These are phyloP conservation scores for Penicillium freii DNA, from an alignment of 2,329 filamentous ascomycete species.

Conservation along the genomic window DNA sequence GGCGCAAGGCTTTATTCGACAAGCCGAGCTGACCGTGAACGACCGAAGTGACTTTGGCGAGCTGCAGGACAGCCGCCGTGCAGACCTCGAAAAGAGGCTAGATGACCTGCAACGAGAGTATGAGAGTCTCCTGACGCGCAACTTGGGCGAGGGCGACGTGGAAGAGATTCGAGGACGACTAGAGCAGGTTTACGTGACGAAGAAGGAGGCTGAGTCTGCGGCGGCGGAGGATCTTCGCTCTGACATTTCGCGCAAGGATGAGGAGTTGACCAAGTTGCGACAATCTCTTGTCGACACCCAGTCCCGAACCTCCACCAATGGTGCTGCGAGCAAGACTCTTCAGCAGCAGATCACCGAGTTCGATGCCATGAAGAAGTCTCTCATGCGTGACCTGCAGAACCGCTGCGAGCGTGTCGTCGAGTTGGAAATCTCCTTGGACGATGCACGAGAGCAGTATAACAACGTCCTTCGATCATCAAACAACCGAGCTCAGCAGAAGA, in stretches of 20 bases:
- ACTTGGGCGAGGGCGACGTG: constrained; percentile 73
- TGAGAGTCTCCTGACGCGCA: constrained; percentile 75
- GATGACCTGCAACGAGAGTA: constrained; percentile 76
- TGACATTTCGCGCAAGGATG: constrained; percentile 71
- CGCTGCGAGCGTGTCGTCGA: constrained; percentile 97
- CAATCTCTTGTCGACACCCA: constrained; percentile 72
- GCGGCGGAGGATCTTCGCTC: constrained; percentile 73
- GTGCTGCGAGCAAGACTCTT: constrained; percentile 69
- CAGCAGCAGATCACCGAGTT: constrained; percentile 99
- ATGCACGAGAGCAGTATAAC: constrained; percentile 98
- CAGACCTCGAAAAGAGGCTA: constrained; percentile 75
- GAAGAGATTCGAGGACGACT: constrained; percentile 81
- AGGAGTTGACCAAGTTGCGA: constrained; percentile 80
- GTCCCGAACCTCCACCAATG: constrained; percentile 56
- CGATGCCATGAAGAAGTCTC: constrained; percentile 98
- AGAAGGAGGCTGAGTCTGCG: constrained; percentile 69
- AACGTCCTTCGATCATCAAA: constrained; percentile 95
- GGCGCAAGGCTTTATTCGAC: constrained; percentile 86
- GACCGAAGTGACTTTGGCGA: constrained; percentile 63
- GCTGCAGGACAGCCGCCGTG: constrained; percentile 63
- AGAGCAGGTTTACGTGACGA: constrained; percentile 71
- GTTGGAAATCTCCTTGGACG: constrained; percentile 94
- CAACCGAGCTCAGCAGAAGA: constrained; percentile 98
- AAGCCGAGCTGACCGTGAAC: constrained; percentile 83
- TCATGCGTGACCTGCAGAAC: constrained; percentile 98